Percentiles rank a stretch among this genome's conserved stretches.
Conservation (phyloP, 176 grass and related monocot species). For the Chloris gayana region DNA sequence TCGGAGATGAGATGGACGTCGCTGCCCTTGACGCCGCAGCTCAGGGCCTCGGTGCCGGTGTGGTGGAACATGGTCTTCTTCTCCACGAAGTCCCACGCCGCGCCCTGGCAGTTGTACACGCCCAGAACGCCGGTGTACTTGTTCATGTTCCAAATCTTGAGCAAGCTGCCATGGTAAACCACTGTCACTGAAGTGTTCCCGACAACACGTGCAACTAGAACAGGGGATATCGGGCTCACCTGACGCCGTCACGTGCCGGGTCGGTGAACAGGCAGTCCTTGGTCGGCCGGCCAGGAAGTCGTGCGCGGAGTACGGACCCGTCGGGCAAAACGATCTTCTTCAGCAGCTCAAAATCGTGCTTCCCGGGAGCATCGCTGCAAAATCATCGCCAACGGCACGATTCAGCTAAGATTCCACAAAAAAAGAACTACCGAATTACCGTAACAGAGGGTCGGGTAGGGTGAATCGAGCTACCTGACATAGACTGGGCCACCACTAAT, state of each 20-base stretch:
- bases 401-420: too few relatives aligned
- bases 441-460: too few relatives aligned
- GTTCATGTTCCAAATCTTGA: slow-evolving; percentile 99
- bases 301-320: slow-evolving; percentile 75
- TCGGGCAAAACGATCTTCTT: slow-evolving; percentile 89
- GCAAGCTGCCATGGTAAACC: slow-evolving; percentile 48
- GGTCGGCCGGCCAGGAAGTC: slow-evolving; percentile 79
- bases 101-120: slow-evolving; percentile 97
- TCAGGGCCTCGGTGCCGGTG: slow-evolving; percentile 44
- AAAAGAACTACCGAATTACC: too few relatives aligned
- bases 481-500: slow-evolving; percentile 90
- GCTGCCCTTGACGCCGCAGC: slow-evolving; percentile 49
- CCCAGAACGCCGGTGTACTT: slow-evolving; percentile 82
- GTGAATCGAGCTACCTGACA: slow-evolving; percentile 55
- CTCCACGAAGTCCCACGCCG: slow-evolving; percentile 77
- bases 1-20: slow-evolving; percentile 84
- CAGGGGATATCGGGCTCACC: slow-evolving; percentile 27
- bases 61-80: slow-evolving; percentile 78
- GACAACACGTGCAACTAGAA: neutral
- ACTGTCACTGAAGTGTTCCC: neutral
- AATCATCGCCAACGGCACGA: neutral
- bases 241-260: slow-evolving; percentile 77
- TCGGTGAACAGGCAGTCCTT: slow-evolving; percentile 89
- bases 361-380: slow-evolving; percentile 81
- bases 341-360: slow-evolving; percentile 88